These are phyloP conservation scores for Termitomyces sp. DNA, from an alignment of 768 basidiomycete species.

Conservation along the genomic window DNA sequence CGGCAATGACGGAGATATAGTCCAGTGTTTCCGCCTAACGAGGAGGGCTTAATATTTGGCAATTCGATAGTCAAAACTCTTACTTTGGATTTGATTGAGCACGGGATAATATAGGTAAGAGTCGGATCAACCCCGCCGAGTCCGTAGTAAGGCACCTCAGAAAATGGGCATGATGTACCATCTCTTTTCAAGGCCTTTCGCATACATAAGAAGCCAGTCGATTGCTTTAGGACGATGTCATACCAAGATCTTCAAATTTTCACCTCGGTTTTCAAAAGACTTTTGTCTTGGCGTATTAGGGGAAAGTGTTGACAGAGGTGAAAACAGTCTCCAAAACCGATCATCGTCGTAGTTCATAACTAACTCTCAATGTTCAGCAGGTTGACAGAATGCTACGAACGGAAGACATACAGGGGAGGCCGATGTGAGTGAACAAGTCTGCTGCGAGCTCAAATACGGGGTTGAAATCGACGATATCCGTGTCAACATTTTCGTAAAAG, in stretches of 20 bases:
- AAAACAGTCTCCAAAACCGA: conserved; percentile 3
- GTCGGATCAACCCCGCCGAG: conserved; percentile 6
- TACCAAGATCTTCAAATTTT: conserved; percentile 10
- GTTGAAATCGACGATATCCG: conserved; percentile 8
- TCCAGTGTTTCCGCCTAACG: conserved; percentile 11
- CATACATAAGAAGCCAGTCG: background rate
- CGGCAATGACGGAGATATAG: conserved; percentile 12
- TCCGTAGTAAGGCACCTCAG: conserved; percentile 11
- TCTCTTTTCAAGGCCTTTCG: conserved; percentile 16
- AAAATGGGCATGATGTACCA: conserved; percentile 16
- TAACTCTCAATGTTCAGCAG: background rate
- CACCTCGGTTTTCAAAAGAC: background rate
- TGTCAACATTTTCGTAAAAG: conserved; percentile 16
- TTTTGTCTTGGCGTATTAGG: background rate
- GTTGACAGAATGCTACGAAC: background rate
- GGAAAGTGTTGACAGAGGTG: conserved; percentile 3
- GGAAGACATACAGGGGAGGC: conserved; percentile 14
- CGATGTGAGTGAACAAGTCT: conserved; percentile 17
- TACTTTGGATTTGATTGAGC: conserved; percentile 13
- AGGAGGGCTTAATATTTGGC: background rate
- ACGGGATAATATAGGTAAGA: conserved; percentile 15
- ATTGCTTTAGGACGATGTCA: background rate
- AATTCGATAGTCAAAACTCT: background rate
- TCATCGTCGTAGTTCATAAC: conserved; percentile 10
- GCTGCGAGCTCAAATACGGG: conserved; percentile 17